Percentiles rank a stretch among this genome's conserved stretches.
These are phyloP conservation scores for Fusarium irregulare DNA, from an alignment of 2,329 filamentous ascomycete genomes.

Conservation along the genomic window DNA sequence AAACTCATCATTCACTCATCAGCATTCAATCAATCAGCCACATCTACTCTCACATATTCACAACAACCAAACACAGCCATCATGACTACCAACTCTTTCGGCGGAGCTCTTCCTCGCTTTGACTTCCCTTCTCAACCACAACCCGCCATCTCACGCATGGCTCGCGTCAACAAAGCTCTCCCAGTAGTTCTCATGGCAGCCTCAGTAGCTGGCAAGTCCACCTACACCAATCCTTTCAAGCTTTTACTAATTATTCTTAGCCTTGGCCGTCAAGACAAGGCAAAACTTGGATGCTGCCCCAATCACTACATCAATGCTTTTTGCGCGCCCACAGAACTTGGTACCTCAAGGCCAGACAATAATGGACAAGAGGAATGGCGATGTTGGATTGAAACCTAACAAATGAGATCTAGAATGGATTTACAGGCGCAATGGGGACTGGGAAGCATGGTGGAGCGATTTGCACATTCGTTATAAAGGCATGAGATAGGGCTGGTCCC, in stretches of 20 bases:
- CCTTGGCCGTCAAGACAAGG: slow-evolving; percentile 28
- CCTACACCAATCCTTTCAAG: fast-evolving
- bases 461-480: neutral
- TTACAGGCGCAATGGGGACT: neutral
- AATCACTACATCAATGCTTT: neutral
- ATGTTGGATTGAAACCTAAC: slow-evolving; percentile 1
- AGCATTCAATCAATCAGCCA: neutral
- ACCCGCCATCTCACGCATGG: slow-evolving; percentile 30
- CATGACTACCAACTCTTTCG: slow-evolving; percentile 41
- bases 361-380: slow-evolving; percentile 1
- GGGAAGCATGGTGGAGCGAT: slow-evolving; percentile 2
- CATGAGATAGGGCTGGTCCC: slow-evolving; percentile 22
- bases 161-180: slow-evolving; percentile 29
- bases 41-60: neutral
- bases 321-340: slow-evolving; percentile 4
- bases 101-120: slow-evolving; percentile 38
- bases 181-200: slow-evolving; percentile 24
- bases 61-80: neutral
- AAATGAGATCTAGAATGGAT: neutral
- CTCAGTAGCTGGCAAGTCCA: slow-evolving; percentile 18
- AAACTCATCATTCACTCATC: neutral
- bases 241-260: slow-evolving; percentile 3
- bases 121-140: slow-evolving; percentile 30
- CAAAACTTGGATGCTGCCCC: neutral
- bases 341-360: slow-evolving; percentile 15